Evolutionary conservation across 345 rosid species (phyloP), one percentile per base, ranked within the genome.

Genomic region (Aquilaria sinensis): DNA sequence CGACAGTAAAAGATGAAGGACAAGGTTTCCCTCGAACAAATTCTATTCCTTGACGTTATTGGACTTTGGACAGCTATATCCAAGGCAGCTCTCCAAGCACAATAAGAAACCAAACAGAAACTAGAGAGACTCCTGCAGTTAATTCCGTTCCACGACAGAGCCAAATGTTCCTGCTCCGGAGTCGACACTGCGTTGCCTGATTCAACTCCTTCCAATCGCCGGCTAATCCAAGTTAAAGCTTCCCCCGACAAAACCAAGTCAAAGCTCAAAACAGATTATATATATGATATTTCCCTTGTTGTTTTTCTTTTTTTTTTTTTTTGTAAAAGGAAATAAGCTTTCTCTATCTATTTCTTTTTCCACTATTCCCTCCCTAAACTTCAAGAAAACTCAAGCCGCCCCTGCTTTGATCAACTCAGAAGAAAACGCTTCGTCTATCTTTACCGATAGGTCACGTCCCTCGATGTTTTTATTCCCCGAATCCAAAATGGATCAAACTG

Each of bases 11-110:
- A 16, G 66, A 73, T 74, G 76, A 55, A 61, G 51, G 53, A 49
- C 48, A 63, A 51, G 56, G 55, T 33, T 41, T 54, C 60, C 61
- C 58, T 50, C 46, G 62, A 61, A 73, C 61, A 64, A 70, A 66
- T 74, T 70, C 85, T 75, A 77, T 68, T 73, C 78, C 82, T 84
- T 75, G 83, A 77, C 84, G 79, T 68, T 80, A 4, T 37, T 37
- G 43, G 43, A 37, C 43, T 37, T 37, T 64, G 72, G 83, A 76
- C 81, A 74, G 79, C 96, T 79, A 75, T 80, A 80, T 78, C 72
- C 70, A 74, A 75, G 88, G 82, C 58, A 69, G 7, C 8, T 37
- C 43, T 37, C 43, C 43, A 3, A 2, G 71, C 69, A 58, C 57
- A 70, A 16, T 51, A 47, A 67, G 67, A 73, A 67, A 9, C 62